Evolutionary conservation across 305 asterid species (phyloP), one percentile per base, ranked within the genome.

Genomic region (Fraxinus floribunda): DNA sequence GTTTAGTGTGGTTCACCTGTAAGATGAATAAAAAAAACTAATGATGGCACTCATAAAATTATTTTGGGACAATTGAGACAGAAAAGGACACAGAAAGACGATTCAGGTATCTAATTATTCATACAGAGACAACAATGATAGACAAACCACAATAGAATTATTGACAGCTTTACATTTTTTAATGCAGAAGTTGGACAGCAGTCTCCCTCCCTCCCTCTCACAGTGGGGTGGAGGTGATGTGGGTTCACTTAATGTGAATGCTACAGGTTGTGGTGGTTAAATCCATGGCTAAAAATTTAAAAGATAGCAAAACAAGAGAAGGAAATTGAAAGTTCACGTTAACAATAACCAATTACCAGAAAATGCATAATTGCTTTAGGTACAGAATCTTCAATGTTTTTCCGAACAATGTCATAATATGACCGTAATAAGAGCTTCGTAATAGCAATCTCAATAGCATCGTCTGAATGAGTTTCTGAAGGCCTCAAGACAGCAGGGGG

Each of bases 301-400:
- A 60, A 44, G 60, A 78, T 52, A 52, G 22, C 44, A n/a, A 70
- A 79, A 62, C 39, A 84, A 35, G 6, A 16, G 34, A 36, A 41
- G 39, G 68, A n/a, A 81, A 57, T 22, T 1, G 46, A 52, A 52
- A 77, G 39, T 8, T 57, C 46, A 74, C 73, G 80, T 57, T 1
- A 44, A 71, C 60, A 49, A 79, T 79, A 75, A 70, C 72, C 66
- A 75, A 39, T 86, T 96, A 96, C 98, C 98, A 96, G 94, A 84
- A 96, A 96, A 88, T 96, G 98, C 98, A 96, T 96, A 79, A 96
- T 92, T 75, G 98, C 99, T 88, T 96, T 96, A 20, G 99, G 99
- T 35, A 94, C 88, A 84, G 80, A 85, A 87, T 96, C 99, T 89
- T 96, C 98, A 62, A 96, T 87, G 82, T 96, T 94, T 89, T 93